These are phyloP conservation scores for Drosera spatulata DNA, from an alignment of 179 eudicot species.

Conservation along the genomic window DNA sequence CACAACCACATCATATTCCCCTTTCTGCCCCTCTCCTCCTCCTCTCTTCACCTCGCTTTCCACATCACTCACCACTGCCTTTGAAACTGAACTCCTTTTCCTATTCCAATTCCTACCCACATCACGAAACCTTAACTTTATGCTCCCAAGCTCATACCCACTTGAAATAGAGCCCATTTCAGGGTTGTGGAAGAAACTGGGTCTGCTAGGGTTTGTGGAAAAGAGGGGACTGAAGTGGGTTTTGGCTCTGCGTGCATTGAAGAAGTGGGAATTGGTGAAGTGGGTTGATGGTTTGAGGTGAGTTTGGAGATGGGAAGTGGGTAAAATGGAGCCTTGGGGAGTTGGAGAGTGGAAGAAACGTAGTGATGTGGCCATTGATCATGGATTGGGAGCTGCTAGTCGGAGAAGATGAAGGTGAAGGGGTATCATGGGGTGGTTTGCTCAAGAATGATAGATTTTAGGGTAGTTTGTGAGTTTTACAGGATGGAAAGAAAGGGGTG, in stretches of 20 bases:
- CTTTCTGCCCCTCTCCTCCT: constrained; percentile 12
- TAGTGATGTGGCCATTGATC: background rate
- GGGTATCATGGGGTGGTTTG: too few species aligned
- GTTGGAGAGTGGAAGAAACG: background rate
- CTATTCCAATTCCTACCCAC: constrained; percentile 6
- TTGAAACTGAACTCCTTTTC: constrained; percentile 7
- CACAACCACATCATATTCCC: constrained; percentile 73
- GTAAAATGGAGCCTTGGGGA: background rate
- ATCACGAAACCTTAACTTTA: constrained; percentile 10
- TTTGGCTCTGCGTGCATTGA: background rate
- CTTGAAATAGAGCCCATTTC: background rate
- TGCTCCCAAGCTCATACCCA: background rate
- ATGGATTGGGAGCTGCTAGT: background rate
- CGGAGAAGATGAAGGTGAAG: background rate
- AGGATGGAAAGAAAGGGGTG: too few species aligned
- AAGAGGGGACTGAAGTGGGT: constrained; percentile 8
- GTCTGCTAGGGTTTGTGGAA: constrained; percentile 1
- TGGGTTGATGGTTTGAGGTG: constrained; percentile 4
- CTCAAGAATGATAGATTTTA: too few species aligned
- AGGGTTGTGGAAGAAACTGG: background rate
- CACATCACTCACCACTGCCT: constrained; percentile 33
- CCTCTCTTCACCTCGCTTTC: background rate
- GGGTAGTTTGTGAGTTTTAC: too few species aligned
- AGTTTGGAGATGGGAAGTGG: constrained; percentile 6
- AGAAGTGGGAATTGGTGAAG: constrained; percentile 3